Evolutionary conservation across 208 protist species (phyloP), one percentile per base, ranked within the genome.

Genomic region (Crithidia bombi): DNA sequence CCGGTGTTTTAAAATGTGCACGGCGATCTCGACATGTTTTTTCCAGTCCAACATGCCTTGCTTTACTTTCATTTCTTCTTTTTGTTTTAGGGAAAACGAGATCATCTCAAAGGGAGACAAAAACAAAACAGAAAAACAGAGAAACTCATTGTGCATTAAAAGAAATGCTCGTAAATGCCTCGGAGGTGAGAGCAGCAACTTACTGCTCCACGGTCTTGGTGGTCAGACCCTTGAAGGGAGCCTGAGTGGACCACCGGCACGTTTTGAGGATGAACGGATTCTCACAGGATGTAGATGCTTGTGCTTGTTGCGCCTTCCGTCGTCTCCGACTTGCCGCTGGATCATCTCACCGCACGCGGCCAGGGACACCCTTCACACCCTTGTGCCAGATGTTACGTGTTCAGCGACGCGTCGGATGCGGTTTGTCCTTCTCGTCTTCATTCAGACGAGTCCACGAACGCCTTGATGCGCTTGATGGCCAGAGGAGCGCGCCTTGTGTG

Each of bases 371-470:
- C 86, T 97, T 97, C 87, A 97, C 89, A 69, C 98, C 98, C 83
- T 98, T 93, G 78, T 90, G 91, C 98, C 98, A 99, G 63, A 99
- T 69, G 84, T 81, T 87, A 94, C 73, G 96, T 98, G 94, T 99
- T 99, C 63, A 99, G 89, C 64, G 91, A 92, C 51, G 91, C 84
- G 69, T 99, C 97, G 62, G 69, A 99, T 89, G 79, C 98, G 96
- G 79, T 99, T 85, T 98, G 79, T 99, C 98, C 56, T 92, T 93
- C 85, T n/a, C 64, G 98, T 99, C 75, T 96, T 97, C 97, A 99
- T 99, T n/a, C 72, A 89, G 63, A 82, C 97, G 92, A n/a, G 55
- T 77, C 79, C 43, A 98, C 98, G 74, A 99, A 98, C 41, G 85
- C 64, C 71, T 92, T 91, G 83, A 99, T 97, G 73, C 91, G n/a